Evolutionary conservation across 192 early-diverging fungal species (phyloP).

Genomic region (Dissophora ornata): DNA sequence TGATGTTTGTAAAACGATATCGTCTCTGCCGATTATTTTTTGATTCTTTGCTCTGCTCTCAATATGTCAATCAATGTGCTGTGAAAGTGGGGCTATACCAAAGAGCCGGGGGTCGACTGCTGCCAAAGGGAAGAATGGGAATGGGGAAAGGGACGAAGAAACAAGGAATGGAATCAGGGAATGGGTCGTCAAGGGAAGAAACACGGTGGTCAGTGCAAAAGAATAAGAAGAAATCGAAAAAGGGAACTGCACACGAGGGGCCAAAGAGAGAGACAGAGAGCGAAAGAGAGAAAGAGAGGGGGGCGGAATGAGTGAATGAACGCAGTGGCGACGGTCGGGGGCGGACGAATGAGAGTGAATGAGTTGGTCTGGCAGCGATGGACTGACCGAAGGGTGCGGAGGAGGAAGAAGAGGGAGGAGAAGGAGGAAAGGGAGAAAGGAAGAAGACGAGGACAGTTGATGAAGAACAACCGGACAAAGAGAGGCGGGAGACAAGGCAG

Average conservation of each 20-base stretch:
- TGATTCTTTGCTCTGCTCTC: too few relatives aligned
- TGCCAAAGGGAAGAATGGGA: neutral
- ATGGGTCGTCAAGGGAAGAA: conserved; percentile 21
- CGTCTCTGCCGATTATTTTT: too few relatives aligned
- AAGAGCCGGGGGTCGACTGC: neutral
- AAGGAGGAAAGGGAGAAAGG: neutral
- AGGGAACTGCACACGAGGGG: neutral
- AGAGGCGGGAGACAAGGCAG: neutral
- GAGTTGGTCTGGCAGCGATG: neutral
- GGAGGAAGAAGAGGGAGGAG: neutral
- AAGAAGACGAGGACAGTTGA: neutral
- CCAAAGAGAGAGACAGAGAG: neutral
- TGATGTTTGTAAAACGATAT: conserved; percentile 4
- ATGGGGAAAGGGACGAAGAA: neutral
- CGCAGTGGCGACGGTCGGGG: too few relatives aligned
- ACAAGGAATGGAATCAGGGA: neutral
- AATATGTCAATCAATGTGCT: too few relatives aligned
- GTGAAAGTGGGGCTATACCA: too few relatives aligned
- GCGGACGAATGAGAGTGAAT: neutral
- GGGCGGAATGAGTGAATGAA: conserved; percentile 1
- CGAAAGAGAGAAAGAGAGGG: neutral
- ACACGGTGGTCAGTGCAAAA: conserved; percentile 24
- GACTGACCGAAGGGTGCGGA: too few relatives aligned
- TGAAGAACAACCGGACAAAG: neutral
- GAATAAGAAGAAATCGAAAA: neutral